Conservation (phyloP, 2,329 filamentous ascomycete species). For the Chrysosphaeria jannelii region DNA sequence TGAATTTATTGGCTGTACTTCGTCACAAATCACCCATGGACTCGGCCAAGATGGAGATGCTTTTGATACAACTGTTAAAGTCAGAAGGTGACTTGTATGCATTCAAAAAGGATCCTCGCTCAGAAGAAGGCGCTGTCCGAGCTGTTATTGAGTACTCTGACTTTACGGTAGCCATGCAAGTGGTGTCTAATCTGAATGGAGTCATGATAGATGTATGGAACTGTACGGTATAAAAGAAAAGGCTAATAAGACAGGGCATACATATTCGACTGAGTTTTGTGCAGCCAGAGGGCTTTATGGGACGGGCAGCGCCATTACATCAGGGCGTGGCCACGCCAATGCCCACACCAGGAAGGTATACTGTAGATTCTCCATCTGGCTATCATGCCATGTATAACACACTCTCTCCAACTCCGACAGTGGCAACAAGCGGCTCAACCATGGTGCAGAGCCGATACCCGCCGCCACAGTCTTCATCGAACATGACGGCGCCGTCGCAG, state of each 20-base stretch:
- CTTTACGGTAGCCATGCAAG: slow-evolving; percentile 12
- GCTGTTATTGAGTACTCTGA: slow-evolving; percentile 24
- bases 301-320: slow-evolving; percentile 1
- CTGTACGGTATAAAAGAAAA: slow-evolving; percentile 1
- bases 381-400: no score
- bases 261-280: slow-evolving; percentile 3
- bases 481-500: slow-evolving; percentile 8
- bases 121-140: slow-evolving; percentile 14
- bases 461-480: no score
- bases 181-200: slow-evolving; percentile 13
- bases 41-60: slow-evolving; percentile 8
- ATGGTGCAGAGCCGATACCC: no score
- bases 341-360: slow-evolving; percentile 5
- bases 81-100: slow-evolving; percentile 21
- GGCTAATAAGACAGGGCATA: slow-evolving; percentile 4
- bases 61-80: slow-evolving; percentile 13
- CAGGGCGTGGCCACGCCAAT: slow-evolving; percentile 4
- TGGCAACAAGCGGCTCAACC: no score
- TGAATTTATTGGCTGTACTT: slow-evolving; percentile 16
- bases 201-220: slow-evolving; percentile 9
- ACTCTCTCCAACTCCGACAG: no score
- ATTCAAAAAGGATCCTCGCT: slow-evolving; percentile 13
- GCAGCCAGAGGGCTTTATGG: slow-evolving; percentile 3
- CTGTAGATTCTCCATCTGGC: no score
- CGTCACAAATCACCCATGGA: slow-evolving; percentile 4